Percentiles rank a stretch among this genome's conserved stretches.
Evolutionary conservation across 345 rosid species (phyloP).

Genomic region (Syzygium aqueum): DNA sequence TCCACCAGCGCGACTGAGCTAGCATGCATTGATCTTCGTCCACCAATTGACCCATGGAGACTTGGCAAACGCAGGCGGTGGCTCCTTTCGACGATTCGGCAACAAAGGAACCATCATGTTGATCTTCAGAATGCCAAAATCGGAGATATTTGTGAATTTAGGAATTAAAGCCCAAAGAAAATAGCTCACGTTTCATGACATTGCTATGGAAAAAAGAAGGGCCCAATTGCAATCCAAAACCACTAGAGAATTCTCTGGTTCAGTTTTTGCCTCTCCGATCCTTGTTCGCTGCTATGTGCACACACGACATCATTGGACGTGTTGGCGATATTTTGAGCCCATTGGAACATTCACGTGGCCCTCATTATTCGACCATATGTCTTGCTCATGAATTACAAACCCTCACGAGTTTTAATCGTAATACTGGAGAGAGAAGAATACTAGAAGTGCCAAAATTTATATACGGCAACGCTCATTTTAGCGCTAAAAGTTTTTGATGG

Average conservation of each 20-base stretch:
- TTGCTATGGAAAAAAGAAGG: background rate
- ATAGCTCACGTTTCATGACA: background rate
- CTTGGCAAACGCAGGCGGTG: background rate
- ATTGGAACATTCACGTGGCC: background rate
- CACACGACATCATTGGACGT: background rate
- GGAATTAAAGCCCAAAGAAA: background rate
- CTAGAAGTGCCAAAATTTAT: no score
- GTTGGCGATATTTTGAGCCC: background rate
- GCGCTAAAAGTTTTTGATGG: no score
- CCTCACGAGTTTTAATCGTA: background rate
- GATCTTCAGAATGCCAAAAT: background rate
- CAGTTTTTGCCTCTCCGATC: background rate
- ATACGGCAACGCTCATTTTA: no score
- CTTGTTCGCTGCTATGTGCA: background rate
- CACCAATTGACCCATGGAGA: background rate
- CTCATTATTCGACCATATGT: background rate
- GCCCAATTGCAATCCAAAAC: background rate
- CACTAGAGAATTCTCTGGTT: background rate
- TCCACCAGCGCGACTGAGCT: background rate
- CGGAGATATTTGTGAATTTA: background rate
- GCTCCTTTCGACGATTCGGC: background rate
- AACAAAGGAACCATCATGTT: background rate
- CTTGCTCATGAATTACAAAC: background rate
- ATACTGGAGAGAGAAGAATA: no score
- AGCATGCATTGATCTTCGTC: background rate